These are phyloP conservation scores for Tricholoma hemisulphureum DNA, from an alignment of 768 basidiomycete genomes.

Conservation along the genomic window DNA sequence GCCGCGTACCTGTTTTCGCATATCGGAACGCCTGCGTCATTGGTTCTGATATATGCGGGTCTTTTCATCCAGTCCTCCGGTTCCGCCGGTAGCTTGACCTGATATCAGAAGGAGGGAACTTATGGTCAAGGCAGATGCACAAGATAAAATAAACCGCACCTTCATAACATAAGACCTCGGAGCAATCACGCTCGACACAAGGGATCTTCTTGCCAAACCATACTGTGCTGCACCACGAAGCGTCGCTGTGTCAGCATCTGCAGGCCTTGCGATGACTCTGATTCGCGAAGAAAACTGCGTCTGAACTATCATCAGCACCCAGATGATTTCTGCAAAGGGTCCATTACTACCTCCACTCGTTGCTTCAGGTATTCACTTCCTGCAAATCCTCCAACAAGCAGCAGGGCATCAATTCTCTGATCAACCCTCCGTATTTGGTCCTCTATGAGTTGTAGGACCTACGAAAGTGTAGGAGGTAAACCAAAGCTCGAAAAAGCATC, in stretches of 20 bases:
- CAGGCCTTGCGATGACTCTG: slow-evolving; percentile 75
- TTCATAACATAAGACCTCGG: slow-evolving; percentile 88
- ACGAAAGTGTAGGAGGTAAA: slow-evolving; percentile 10
- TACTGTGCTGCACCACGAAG: slow-evolving; percentile 86
- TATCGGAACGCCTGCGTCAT: slow-evolving; percentile 72
- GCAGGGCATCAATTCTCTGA: slow-evolving; percentile 75
- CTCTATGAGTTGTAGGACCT: slow-evolving; percentile 80
- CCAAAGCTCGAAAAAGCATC: slow-evolving; percentile 9
- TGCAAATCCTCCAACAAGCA: slow-evolving; percentile 89
- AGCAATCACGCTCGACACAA: slow-evolving; percentile 80
- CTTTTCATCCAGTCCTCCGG: slow-evolving; percentile 79
- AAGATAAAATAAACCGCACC: slow-evolving; percentile 35
- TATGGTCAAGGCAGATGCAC: background rate
- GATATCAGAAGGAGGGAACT: slow-evolving; percentile 4
- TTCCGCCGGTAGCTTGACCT: slow-evolving; percentile 90
- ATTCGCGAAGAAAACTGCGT: slow-evolving; percentile 66
- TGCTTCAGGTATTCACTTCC: slow-evolving; percentile 83
- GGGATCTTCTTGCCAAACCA: slow-evolving; percentile 69
- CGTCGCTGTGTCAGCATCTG: slow-evolving; percentile 87
- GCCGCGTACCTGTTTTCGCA: slow-evolving; percentile 76
- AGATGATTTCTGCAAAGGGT: slow-evolving; percentile 7
- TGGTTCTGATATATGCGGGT: slow-evolving; percentile 80
- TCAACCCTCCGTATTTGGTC: slow-evolving; percentile 67
- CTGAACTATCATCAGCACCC: slow-evolving; percentile 35
- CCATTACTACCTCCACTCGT: slow-evolving; percentile 62